Conservation (phyloP, 441 rosid genomes). For the Pelargonium exstipulatum region DNA sequence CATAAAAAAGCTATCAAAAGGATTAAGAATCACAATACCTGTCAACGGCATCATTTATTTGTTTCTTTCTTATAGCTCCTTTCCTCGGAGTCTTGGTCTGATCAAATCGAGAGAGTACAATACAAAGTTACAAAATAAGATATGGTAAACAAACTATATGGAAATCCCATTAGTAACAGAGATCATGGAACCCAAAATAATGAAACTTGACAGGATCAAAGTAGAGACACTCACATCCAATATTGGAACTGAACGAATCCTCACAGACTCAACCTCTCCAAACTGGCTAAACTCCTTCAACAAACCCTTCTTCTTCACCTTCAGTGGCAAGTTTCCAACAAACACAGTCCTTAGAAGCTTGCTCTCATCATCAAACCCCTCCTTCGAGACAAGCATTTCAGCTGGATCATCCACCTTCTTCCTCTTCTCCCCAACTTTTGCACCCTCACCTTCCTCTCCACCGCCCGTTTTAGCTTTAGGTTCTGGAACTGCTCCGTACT, state of each 20-base stretch:
- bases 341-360: conserved; percentile 88
- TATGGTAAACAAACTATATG: background rate
- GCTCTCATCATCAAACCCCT: conserved; percentile 78
- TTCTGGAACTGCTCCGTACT: conserved; percentile 40
- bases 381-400: conserved; percentile 44
- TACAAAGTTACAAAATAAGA: conserved; percentile 1
- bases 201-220: conserved; percentile 5
- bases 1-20: background rate
- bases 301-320: conserved; percentile 69
- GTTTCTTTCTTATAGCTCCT: conserved; percentile 66
- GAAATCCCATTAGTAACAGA: background rate
- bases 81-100: conserved; percentile 85
- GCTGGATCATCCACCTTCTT: conserved; percentile 53
- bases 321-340: conserved; percentile 83
- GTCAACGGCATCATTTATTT: conserved; percentile 70
- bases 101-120: conserved; percentile 14
- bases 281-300: conserved; percentile 68
- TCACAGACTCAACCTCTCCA: conserved; percentile 81
- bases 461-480: background rate
- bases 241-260: conserved; percentile 85
- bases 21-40: conserved; percentile 34
- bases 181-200: background rate
- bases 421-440: conserved; percentile 71
- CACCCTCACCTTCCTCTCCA: conserved; percentile 23
- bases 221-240: conserved; percentile 54